A percentile compares a stretch with the other conserved stretches of the same genome.
Conservation (phyloP, 306 rosid genomes). For the Acacia confusa region DNA sequence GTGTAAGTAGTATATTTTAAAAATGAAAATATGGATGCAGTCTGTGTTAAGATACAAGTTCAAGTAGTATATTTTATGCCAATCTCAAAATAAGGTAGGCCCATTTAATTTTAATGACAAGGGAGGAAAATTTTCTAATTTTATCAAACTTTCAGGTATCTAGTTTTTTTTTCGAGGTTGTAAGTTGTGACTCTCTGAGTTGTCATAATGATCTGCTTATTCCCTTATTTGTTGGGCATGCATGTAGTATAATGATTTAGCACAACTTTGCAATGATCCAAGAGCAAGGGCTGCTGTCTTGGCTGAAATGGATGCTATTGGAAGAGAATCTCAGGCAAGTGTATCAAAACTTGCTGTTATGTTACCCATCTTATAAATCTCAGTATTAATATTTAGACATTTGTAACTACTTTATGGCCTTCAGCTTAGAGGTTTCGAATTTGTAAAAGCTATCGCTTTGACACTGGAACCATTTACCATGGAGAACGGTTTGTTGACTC, state of each 20-base stretch:
- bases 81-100: neutral
- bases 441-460: slow-evolving; percentile 75
- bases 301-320: slow-evolving; percentile 86
- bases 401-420: slow-evolving; percentile 30
- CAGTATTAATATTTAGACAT: neutral
- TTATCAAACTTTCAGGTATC: slow-evolving; percentile 18
- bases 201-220: slow-evolving; percentile 14
- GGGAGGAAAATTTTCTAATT: neutral
- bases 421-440: slow-evolving; percentile 97
- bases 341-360: slow-evolving; percentile 23
- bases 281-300: slow-evolving; percentile 75
- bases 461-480: slow-evolving; percentile 71
- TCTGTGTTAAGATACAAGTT: neutral
- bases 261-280: slow-evolving; percentile 84
- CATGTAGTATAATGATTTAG: slow-evolving; percentile 61
- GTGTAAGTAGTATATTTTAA: too few species aligned
- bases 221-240: slow-evolving; percentile 26
- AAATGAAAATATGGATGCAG: neutral
- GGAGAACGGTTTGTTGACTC: slow-evolving; percentile 93
- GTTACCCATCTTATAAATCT: neutral
- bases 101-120: neutral
- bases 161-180: slow-evolving; percentile 13
- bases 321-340: slow-evolving; percentile 85
- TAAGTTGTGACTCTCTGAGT: slow-evolving; percentile 1
- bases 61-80: neutral